These are phyloP conservation scores for Aspergillus caelatus DNA, from an alignment of 2,329 filamentous ascomycete genomes.

Conservation along the genomic window DNA sequence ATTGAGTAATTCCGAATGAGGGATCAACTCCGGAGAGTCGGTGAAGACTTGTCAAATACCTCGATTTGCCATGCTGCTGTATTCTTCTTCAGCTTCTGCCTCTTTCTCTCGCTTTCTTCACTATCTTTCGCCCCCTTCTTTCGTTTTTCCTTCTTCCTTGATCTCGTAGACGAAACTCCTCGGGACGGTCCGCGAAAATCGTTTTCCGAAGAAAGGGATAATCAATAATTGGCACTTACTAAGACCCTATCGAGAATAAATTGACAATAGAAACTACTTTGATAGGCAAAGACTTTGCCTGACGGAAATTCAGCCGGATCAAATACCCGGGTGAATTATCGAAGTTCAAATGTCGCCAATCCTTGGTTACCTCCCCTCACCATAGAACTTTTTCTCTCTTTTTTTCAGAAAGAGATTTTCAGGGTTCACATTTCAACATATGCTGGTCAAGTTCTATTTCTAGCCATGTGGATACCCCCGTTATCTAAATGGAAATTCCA, in stretches of 20 bases:
- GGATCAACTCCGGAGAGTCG: conserved; percentile 11
- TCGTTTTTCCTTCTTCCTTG: background rate
- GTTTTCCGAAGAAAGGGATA: conserved; percentile 1
- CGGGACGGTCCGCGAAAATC: conserved; percentile 3
- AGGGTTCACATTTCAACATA: background rate
- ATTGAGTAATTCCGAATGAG: background rate
- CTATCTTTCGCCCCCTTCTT: background rate
- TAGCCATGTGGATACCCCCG: background rate
- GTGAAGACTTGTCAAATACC: conserved; percentile 14
- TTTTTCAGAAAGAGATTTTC: background rate
- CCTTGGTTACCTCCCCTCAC: background rate
- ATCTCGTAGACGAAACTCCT: background rate
- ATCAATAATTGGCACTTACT: conserved; percentile 9
- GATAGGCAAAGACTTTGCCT: background rate
- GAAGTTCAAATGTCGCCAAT: background rate
- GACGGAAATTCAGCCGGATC: background rate
- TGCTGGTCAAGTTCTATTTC: background rate
- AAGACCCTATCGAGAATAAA: background rate
- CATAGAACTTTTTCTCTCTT: background rate
- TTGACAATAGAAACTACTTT: background rate
- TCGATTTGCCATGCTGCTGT: background rate
- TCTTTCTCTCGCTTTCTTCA: background rate
- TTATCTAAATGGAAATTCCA: background rate
- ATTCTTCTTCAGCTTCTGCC: background rate
- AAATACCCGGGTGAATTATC: background rate